Evolutionary conservation across 306 rosid genomes (phyloP).

Genomic region (Gleditsia sinensis): DNA sequence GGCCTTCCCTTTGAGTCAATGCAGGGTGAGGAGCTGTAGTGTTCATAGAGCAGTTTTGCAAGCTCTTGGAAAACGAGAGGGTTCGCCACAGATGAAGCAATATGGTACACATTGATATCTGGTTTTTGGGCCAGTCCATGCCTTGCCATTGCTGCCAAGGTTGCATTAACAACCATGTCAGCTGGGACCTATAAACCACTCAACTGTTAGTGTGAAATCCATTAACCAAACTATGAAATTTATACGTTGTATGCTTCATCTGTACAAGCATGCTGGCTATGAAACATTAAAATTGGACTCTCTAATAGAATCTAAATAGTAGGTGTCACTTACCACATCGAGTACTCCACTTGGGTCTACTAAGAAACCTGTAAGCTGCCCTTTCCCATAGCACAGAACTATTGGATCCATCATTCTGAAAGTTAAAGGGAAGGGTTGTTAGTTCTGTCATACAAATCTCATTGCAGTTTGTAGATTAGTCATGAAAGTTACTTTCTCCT

Average conservation of each 20-base stretch:
- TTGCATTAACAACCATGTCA: slow-evolving; percentile 96
- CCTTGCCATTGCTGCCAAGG: slow-evolving; percentile 84
- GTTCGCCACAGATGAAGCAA: slow-evolving; percentile 84
- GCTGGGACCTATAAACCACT: slow-evolving; percentile 71
- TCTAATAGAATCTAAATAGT: background rate
- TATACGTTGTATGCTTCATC: too few species aligned
- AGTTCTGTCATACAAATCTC: slow-evolving; percentile 33
- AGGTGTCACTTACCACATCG: slow-evolving; percentile 66
- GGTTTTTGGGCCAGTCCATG: slow-evolving; percentile 67
- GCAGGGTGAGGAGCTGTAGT: slow-evolving; percentile 73
- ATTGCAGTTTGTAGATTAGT: background rate
- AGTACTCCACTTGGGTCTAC: slow-evolving; percentile 88
- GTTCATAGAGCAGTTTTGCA: slow-evolving; percentile 57
- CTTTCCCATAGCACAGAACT: slow-evolving; percentile 91
- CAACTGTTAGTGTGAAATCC: background rate
- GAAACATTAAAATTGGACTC: background rate
- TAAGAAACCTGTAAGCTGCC: slow-evolving; percentile 85
- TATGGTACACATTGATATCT: slow-evolving; percentile 78
- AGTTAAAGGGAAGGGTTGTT: slow-evolving; percentile 7
- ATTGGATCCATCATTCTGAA: slow-evolving; percentile 96
- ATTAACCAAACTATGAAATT: background rate
- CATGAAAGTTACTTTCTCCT: background rate
- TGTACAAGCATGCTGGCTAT: background rate
- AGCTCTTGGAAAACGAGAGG: slow-evolving; percentile 10
- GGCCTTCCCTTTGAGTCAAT: slow-evolving; percentile 75